Evolutionary conservation across 176 grass and related monocot genomes (phyloP), one percentile per base, ranked within the genome.

Genomic region (Aechmea fasciata): DNA sequence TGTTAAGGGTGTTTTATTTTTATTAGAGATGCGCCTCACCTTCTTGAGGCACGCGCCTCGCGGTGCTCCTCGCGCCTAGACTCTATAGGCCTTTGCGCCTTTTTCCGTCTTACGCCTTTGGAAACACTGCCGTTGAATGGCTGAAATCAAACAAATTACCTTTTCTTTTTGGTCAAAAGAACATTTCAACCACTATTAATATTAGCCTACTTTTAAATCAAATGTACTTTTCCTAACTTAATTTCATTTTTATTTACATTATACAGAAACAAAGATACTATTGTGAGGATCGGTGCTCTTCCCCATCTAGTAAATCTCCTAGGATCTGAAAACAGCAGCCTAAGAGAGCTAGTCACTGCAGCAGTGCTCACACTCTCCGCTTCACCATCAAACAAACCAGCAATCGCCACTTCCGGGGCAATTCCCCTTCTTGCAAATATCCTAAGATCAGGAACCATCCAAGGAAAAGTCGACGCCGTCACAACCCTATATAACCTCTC

Each of bases 391-490:
- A 76, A 76, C 24, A 67, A 76, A 76, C 65, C 51, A 76, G 47
- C 74, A 11, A 49, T 76, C 23, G 33, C 33, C 12, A 48, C 51
- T 12, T 68, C 65, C 24, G 74, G 65, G 57, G 74, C 74, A 57
- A 65, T 76, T 13, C 74, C 74, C 2, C 51, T 68, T 76, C 64
- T 76, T 54, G 74, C 68, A 57, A 50, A 76, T n/a, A 76, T 68
- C 15, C 74, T 76, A 17, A 26, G 24, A 24, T 66, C 74, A 48
- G 74, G 74, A 49, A 68, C 25, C 49, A 68, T 76, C 29, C 65
- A 76, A 57, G 74, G 64, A 76, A 76, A 66, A 29, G 74, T 76
- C 48, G 74, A 76, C 25, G 74, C 74, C 10, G 65, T 76, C 28
- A 68, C 65, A 47, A 51, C 65, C 11, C n/a, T 68, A 12, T 76